Percentiles rank a stretch among this genome's conserved stretches.
phyloP scores from a whole-genome alignment of 1,284 basidiomycete genomes.

The Sparassis latifolia region DNA sequence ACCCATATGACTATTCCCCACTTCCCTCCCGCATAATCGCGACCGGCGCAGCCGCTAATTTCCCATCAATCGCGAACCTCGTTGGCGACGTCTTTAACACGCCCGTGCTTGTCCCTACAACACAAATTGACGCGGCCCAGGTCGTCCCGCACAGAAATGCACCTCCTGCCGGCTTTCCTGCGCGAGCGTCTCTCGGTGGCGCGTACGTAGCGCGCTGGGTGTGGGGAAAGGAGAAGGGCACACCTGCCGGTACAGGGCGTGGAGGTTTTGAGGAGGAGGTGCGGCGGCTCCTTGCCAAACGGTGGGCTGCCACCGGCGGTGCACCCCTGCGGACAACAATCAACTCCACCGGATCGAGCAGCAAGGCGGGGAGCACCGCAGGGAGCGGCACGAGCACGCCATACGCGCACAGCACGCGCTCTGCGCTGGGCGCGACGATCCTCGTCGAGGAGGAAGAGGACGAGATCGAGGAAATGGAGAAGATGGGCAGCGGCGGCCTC shows the following conservation, averaged over 20 bases:
- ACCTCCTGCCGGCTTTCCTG: conserved; percentile 58
- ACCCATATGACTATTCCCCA: conserved; percentile 62
- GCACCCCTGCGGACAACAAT: conserved; percentile 51
- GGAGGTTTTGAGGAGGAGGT: conserved; percentile 75
- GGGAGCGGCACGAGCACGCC: conserved; percentile 57
- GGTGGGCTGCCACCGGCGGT: conserved; percentile 60
- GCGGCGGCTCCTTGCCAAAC: conserved; percentile 55
- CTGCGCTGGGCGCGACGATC: conserved; percentile 52
- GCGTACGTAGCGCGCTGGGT: conserved; percentile 78
- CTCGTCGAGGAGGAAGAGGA: conserved; percentile 74
- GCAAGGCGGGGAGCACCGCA: conserved; percentile 33
- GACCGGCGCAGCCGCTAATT: conserved; percentile 74
- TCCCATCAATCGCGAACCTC: conserved; percentile 73
- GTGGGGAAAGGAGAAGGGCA: conserved; percentile 58
- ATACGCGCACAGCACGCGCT: conserved; percentile 39
- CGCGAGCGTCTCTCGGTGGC: conserved; percentile 60
- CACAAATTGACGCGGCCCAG: conserved; percentile 70
- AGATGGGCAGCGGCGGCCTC: conserved; percentile 22
- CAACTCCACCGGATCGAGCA: conserved; percentile 29
- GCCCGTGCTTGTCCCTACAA: conserved; percentile 61
- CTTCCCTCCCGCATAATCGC: conserved; percentile 59
- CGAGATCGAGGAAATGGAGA: conserved; percentile 51
- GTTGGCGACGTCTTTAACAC: conserved; percentile 77
- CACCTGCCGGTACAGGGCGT: conserved; percentile 34
- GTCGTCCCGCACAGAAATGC: conserved; percentile 66